phyloP scores from a whole-genome alignment of 1,284 basidiomycete genomes.

The Puccinia novopanici region DNA sequence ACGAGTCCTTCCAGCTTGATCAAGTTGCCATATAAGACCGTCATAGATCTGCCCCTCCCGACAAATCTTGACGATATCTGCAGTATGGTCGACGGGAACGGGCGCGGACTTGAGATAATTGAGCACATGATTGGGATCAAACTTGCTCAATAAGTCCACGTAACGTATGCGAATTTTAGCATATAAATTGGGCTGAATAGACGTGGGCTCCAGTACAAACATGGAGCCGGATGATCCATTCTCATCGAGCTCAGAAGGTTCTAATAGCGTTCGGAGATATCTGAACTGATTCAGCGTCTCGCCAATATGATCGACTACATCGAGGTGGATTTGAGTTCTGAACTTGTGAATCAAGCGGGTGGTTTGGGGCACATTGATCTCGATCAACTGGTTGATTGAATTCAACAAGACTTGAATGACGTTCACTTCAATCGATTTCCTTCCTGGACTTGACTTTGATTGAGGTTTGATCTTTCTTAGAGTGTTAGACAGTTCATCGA shows the following conservation, averaged over 20 bases:
- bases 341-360: conserved; percentile 26
- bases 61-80: conserved; percentile 67
- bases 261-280: conserved; percentile 77
- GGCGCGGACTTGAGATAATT: conserved; percentile 69
- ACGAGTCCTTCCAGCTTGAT: conserved; percentile 68
- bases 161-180: conserved; percentile 67
- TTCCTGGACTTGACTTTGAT: conserved; percentile 52
- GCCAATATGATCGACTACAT: conserved; percentile 12
- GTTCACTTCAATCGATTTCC: conserved; percentile 62
- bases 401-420: conserved; percentile 31
- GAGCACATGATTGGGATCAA: conserved; percentile 71
- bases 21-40: conserved; percentile 79
- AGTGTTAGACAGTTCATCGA: conserved; percentile 64
- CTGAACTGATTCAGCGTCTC: conserved; percentile 64
- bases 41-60: conserved; percentile 71
- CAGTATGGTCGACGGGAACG: conserved; percentile 66
- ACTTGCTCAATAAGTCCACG: conserved; percentile 71
- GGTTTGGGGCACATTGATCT: conserved; percentile 30
- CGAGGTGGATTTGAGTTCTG: conserved; percentile 27
- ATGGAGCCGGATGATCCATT: conserved; percentile 27
- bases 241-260: conserved; percentile 60
- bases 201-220: conserved; percentile 56
- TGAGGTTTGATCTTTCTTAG: conserved; percentile 55
- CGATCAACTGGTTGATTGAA: conserved; percentile 34
- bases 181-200: conserved; percentile 61